Evolutionary conservation across 108 stramenopile species (phyloP), one percentile per base, ranked within the genome.

Genomic region (Cyclotella choctawhatcheeana): DNA sequence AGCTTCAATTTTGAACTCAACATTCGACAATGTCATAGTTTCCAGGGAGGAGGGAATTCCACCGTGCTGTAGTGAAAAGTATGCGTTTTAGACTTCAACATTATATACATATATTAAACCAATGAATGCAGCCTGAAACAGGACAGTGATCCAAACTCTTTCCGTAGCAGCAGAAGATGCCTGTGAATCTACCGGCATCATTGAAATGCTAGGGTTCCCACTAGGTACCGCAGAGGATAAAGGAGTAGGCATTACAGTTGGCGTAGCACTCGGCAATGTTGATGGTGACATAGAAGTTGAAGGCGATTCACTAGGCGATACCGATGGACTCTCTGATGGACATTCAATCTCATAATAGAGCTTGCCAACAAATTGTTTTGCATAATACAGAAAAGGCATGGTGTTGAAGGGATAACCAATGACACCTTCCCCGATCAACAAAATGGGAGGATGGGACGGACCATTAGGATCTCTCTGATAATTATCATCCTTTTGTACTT

Each of bases 361-460:
- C 21, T 64, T 74, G 22, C 73, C 73, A 21, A 74, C 44, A 21
- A 74, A 74, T 32, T 74, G 73, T 47, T 65, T 64, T 50, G 51
- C 8, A 22, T 29, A 34, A 24, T 74, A 74, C 21, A 74, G 63
- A 44, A 74, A 74, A 20, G 64, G 55, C 18, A 51, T 44, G 18
- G 27, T 54, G 21, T 58, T 25, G 29, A 74, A 74, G 0, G 73
- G 73, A 45, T 64, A 65, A 17, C 73, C 73, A 35, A 74, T 74
- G 2, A 74, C 73, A 8, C 55, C 45, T 58, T 74, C 73, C 6
- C 73, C 73, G n/a, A 58, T 34, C 40, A 64, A 26, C 40, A 74
- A 48, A 25, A 25, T 58, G 7, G 73, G 73, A 0, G 63, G 64
- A 29, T 58, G 22, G 7, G 12, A 5, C 22, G 37, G 2, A 10